Base-by-base conservation (phyloP, 2,329 filamentous ascomycete genomes). In the Furcasterigmium furcatum region DNA sequence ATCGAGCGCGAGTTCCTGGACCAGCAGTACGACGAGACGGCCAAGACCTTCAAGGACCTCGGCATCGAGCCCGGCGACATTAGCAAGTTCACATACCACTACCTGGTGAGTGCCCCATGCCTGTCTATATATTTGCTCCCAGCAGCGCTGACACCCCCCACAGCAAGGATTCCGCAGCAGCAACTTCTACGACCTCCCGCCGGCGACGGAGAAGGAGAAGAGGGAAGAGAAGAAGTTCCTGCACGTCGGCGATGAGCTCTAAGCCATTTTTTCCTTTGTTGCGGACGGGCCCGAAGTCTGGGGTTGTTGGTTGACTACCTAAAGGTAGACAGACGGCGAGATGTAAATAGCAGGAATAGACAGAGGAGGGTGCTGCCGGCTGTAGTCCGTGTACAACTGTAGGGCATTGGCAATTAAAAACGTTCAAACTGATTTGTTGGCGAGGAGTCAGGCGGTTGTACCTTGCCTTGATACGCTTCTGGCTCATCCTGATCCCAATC, bases 41-140 rank as follows among this genome's bases (percentile, higher is more conserved):
- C 94, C 54, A 97, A 96, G 80, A 97, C 94, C 2, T 95, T 97
- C 73, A 88, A 88, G 69, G 91, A 97, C 62, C 78, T 99, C 39
- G 88, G 82, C 50, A 96, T 99, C 53, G 87, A 91, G 69, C 89
- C 92, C 24, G 87, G 83, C 39, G 91, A 97, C 52, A 80, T 97
- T 59, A 84, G 80, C 66, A 85, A 88, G 66, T 83, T 90, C 65
- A 95, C 90, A 54, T 97, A 92, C 70, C 87, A 95, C 69, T 99
- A 99, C 71, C 70, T 97, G 75, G 90, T 94, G 76, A 71, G 87
- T 72, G 16, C n/a, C 5, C n/a, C 34, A 18, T 36, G n/a, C 12
- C 30, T n/a, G 16, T 3, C 3, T 4, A 36, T 4, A 10, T 2
- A 30, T 25, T 21, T 34, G 3, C 14, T 14, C 4, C 42, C 32